Conservation (phyloP, 1,284 basidiomycete species). For the Hemileccinum hortonii region DNA sequence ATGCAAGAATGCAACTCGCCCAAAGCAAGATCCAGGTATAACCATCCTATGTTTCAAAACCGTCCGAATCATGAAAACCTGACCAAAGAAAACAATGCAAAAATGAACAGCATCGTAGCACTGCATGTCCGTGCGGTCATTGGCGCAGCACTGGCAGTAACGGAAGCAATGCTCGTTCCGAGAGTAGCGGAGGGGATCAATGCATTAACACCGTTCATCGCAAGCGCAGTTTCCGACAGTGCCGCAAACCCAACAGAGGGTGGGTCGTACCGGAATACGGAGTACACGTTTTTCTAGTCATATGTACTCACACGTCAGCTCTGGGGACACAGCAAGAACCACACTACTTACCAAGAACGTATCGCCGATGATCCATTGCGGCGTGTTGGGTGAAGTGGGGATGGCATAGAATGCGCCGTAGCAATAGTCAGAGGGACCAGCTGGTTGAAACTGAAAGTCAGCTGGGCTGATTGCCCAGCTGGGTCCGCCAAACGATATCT, state of each 20-base stretch:
- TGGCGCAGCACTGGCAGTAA: slow-evolving; percentile 17
- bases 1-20: background rate
- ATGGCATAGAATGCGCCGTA: slow-evolving; percentile 29
- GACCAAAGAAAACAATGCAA: slow-evolving; percentile 11
- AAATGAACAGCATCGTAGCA: slow-evolving; percentile 7
- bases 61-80: background rate
- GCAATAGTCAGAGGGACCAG: slow-evolving; percentile 13
- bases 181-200: slow-evolving; percentile 25
- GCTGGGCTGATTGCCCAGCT: slow-evolving; percentile 25
- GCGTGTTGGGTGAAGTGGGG: slow-evolving; percentile 9
- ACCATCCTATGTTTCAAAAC: background rate
- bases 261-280: slow-evolving; percentile 30
- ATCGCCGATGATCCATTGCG: slow-evolving; percentile 32
- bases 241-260: slow-evolving; percentile 33
- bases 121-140: background rate
- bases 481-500: slow-evolving; percentile 56
- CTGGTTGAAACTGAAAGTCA: slow-evolving; percentile 24
- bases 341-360: slow-evolving; percentile 25
- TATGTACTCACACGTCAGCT: slow-evolving; percentile 6
- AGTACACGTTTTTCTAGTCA: slow-evolving; percentile 34
- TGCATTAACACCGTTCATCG: slow-evolving; percentile 25
- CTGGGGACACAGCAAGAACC: background rate
- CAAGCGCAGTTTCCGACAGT: slow-evolving; percentile 26
- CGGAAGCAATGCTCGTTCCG: slow-evolving; percentile 15
- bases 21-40: background rate